Percentiles rank a stretch among this genome's conserved stretches.
These are phyloP conservation scores for Boletus mariae DNA, from an alignment of 1,284 basidiomycete genomes.

Conservation along the genomic window DNA sequence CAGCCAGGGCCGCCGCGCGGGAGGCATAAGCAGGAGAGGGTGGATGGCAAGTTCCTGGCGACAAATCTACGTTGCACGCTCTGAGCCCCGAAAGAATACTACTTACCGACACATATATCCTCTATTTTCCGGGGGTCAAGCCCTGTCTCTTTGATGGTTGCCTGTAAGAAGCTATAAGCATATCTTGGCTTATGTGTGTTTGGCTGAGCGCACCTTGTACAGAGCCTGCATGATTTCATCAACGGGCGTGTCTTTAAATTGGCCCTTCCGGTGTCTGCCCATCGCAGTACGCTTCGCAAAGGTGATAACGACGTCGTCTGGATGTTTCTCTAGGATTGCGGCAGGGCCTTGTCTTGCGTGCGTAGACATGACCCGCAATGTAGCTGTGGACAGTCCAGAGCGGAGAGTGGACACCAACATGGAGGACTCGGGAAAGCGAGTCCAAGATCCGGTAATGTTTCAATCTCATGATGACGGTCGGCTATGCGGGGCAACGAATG, in stretches of 20 bases:
- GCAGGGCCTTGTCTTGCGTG: conserved; percentile 41
- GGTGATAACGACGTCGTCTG: conserved; percentile 83
- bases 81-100: neutral
- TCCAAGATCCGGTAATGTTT: conserved; percentile 1
- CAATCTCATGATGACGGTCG: neutral
- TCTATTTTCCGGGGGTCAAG: conserved; percentile 63
- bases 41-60: conserved; percentile 78
- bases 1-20: conserved; percentile 75
- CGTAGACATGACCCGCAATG: conserved; percentile 38
- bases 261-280: conserved; percentile 76
- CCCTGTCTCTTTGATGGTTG: conserved; percentile 44
- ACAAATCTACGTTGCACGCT: neutral
- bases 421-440: neutral
- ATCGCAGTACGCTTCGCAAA: conserved; percentile 80
- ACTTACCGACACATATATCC: conserved; percentile 76
- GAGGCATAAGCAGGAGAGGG: conserved; percentile 79
- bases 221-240: conserved; percentile 70
- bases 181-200: neutral
- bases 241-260: conserved; percentile 71
- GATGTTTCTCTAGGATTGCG: conserved; percentile 59
- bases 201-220: conserved; percentile 50
- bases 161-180: conserved; percentile 30
- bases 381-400: conserved; percentile 1
- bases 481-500: neutral
- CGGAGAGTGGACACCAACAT: conserved; percentile 21